These are phyloP conservation scores for Geoglossum glabrum DNA, from an alignment of 495 filamentous ascomycete genomes.

Conservation along the genomic window DNA sequence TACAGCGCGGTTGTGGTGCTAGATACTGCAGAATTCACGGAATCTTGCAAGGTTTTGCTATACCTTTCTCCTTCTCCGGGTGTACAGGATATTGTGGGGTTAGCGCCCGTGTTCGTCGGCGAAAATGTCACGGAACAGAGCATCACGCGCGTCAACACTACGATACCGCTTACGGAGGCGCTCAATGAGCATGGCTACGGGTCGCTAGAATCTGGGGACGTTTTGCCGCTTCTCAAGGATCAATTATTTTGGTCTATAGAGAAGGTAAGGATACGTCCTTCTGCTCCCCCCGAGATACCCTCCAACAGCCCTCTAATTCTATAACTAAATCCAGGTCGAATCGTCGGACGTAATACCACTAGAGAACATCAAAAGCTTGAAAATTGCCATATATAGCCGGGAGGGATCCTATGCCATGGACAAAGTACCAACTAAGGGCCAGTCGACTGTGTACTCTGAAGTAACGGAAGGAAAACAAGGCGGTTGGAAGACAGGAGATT, in stretches of 20 bases:
- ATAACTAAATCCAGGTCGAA: neutral
- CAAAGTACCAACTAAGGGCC: neutral
- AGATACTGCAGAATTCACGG: constrained; percentile 11
- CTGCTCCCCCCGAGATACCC: neutral
- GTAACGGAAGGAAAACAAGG: constrained; percentile 5
- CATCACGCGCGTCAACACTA: constrained; percentile 8
- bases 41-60: constrained; percentile 6
- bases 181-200: constrained; percentile 5
- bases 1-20: constrained; percentile 12
- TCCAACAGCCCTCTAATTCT: neutral
- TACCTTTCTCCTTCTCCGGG: constrained; percentile 6
- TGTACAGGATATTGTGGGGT: constrained; percentile 8
- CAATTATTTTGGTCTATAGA: constrained; percentile 12
- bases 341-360: neutral
- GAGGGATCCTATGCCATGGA: neutral
- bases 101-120: neutral
- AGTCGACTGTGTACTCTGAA: neutral
- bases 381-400: neutral
- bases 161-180: constrained; percentile 13
- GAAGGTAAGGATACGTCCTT: constrained; percentile 8
- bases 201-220: constrained; percentile 5
- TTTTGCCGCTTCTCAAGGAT: constrained; percentile 8
- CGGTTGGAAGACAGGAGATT: neutral
- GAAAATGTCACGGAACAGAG: neutral
- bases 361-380: neutral